A percentile compares a stretch with the other conserved stretches of the same genome.
Evolutionary conservation across 176 grass and related monocot genomes (phyloP).

Genomic region (Cocos nucifera): DNA sequence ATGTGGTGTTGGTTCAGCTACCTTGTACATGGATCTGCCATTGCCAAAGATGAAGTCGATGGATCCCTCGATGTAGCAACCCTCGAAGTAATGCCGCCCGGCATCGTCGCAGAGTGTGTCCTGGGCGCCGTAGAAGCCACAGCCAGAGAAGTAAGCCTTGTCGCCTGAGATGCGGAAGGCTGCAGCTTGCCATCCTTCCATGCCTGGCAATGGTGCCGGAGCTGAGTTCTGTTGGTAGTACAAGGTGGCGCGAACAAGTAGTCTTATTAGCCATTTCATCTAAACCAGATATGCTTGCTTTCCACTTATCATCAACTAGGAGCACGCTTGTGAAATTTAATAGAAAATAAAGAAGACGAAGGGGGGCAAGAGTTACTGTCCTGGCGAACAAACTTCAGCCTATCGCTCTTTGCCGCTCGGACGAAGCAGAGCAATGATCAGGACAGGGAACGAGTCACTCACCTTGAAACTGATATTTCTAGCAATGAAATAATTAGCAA

Average conservation of each 20-base stretch:
- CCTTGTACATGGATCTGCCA: conserved; percentile 92
- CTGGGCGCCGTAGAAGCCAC: conserved; percentile 96
- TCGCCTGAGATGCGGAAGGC: conserved; percentile 93
- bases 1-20: neutral
- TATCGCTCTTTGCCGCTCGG: too few relatives aligned
- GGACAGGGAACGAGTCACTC: conserved; percentile 12
- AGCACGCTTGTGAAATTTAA: too few relatives aligned
- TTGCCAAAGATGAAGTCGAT: conserved; percentile 99
- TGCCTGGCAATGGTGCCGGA: conserved; percentile 74
- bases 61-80: conserved; percentile 86
- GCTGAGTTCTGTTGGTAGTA: conserved; percentile 65
- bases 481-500: conserved; percentile 92
- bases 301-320: too few relatives aligned
- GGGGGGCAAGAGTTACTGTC: too few relatives aligned
- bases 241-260: too few relatives aligned
- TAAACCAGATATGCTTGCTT: too few relatives aligned
- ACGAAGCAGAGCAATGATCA: too few relatives aligned
- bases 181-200: conserved; percentile 84
- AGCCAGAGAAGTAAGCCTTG: conserved; percentile 89
- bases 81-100: conserved; percentile 90
- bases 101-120: conserved; percentile 95
- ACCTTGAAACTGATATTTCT: conserved; percentile 99
- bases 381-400: too few relatives aligned
- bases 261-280: too few relatives aligned
- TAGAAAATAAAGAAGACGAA: too few relatives aligned